Base-by-base conservation (phyloP, 192 early-diverging fungal genomes). In the Mortierella antarctica region DNA sequence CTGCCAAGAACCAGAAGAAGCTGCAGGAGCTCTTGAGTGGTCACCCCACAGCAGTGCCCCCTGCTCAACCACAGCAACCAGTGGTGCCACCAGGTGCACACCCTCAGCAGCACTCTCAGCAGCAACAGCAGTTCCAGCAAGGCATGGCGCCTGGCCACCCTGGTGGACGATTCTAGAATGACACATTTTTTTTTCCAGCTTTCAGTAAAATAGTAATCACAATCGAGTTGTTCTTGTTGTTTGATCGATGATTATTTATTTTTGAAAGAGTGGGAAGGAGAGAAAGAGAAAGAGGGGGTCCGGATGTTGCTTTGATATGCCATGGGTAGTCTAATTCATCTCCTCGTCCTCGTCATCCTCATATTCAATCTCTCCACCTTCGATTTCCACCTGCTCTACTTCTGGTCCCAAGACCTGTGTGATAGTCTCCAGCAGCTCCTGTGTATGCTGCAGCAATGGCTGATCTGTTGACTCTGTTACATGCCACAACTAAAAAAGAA, bases 371-470 rank as follows among this genome's bases (percentile, higher is more conserved):
- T 72, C 82, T 15, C 67, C 83, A 50, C 84, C 83, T 17, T 80
- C 84, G 49, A 72, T 50, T n/a, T 88, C 84, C 17, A 84, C 83
- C 7, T 82, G 85, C 9, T 89, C 89, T 51, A 89, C 83, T 51
- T 85, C 88, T 58, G 82, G 70, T 14, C 88, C 88, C 59, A 91
- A 81, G 50, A 84, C 70, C 15, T 70, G 65, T 53, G 86, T 82
- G 63, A 96, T 94, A 14, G 74, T 83, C 11, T 83, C 82, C 63
- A 94, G 72, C 46, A 96, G 79, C 67, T 96, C 93, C 49, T 86
- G 82, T 12, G 89, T 85, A 67, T 94, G 94, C 52, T 89, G 86
- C 42, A 93, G 65, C 58, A 94, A 79, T 18, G 82, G 87, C 64
- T 91, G 87, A 73, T 94, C 93, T 60, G 92, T 92, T 42, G 85